A percentile compares a stretch with the other conserved stretches of the same genome.
phyloP scores from a whole-genome alignment of 345 rosid genomes.

The Eucalyptus cladocalyx region DNA sequence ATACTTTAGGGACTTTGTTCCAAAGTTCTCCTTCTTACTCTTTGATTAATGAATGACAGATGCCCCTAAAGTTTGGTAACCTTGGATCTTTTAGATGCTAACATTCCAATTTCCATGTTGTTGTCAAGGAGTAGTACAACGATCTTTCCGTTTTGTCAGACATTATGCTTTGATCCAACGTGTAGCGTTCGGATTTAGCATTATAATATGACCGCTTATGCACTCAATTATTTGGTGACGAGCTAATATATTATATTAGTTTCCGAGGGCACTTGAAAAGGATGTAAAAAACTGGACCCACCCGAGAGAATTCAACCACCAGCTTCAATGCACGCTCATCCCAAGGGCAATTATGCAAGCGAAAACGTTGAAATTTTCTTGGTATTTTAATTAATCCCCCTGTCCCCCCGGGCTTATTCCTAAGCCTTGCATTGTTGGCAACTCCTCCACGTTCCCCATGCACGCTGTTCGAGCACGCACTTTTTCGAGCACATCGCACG shows the following conservation, averaged over 20 bases:
- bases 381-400: background rate
- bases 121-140: background rate
- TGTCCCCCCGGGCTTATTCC: background rate
- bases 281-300: background rate
- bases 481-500: background rate
- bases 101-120: background rate
- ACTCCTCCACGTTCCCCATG: slow-evolving; percentile 29
- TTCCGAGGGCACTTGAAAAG: background rate
- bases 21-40: background rate
- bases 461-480: slow-evolving; percentile 22
- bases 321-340: background rate
- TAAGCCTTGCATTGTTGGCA: slow-evolving; percentile 20
- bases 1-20: background rate
- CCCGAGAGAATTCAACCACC: background rate
- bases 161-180: background rate
- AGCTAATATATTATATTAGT: background rate
- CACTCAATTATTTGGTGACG: background rate
- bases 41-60: background rate
- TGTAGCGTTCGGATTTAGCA: background rate
- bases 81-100: background rate
- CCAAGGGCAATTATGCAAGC: background rate
- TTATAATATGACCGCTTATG: background rate
- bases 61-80: background rate
- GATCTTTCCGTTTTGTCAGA: background rate
- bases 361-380: background rate